Percentiles rank a stretch among this genome's conserved stretches.
Conservation (phyloP, 345 rosid genomes). For the Geranium rotundifolium region DNA sequence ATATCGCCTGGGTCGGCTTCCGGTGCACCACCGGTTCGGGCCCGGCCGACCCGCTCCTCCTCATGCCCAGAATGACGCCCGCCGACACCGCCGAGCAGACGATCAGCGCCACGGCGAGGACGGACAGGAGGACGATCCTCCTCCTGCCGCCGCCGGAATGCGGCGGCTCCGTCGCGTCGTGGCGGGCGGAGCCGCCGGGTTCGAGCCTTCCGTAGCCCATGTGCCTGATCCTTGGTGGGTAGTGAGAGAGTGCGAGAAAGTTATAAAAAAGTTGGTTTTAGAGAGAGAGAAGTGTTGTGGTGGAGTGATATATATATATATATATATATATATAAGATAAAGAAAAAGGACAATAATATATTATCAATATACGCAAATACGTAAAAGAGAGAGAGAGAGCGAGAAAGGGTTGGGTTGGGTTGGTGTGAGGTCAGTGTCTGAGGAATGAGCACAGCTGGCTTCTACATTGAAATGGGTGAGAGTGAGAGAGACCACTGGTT, state of each 20-base stretch:
- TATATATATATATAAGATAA: too few relatives aligned
- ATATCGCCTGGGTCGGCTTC: constrained; percentile 72
- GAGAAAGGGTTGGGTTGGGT: constrained; percentile 11
- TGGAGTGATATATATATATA: not conserved
- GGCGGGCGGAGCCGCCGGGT: constrained; percentile 10
- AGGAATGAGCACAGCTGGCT: too few relatives aligned
- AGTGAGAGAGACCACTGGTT: too few relatives aligned
- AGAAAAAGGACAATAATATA: not conserved
- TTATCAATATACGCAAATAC: too few relatives aligned
- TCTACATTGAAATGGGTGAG: too few relatives aligned
- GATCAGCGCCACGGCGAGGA: constrained; percentile 34
- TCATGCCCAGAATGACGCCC: constrained; percentile 25
- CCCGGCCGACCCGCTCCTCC: not conserved
- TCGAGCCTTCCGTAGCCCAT: constrained; percentile 22
- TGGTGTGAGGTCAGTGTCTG: constrained; percentile 29
- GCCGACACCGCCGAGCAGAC: constrained; percentile 50
- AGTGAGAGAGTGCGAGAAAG: not conserved
- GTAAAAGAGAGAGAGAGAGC: not conserved
- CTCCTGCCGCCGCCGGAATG: constrained; percentile 12
- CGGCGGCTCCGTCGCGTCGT: not conserved
- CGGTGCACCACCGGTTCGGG: constrained; percentile 12
- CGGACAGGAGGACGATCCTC: constrained; percentile 35
- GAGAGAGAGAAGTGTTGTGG: not conserved
- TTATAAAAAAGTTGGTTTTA: too few relatives aligned
- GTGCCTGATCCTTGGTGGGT: constrained; percentile 8